These are phyloP conservation scores for Globisporangium okanoganense DNA, from an alignment of 352 stramenopile genomes.

Conservation along the genomic window DNA sequence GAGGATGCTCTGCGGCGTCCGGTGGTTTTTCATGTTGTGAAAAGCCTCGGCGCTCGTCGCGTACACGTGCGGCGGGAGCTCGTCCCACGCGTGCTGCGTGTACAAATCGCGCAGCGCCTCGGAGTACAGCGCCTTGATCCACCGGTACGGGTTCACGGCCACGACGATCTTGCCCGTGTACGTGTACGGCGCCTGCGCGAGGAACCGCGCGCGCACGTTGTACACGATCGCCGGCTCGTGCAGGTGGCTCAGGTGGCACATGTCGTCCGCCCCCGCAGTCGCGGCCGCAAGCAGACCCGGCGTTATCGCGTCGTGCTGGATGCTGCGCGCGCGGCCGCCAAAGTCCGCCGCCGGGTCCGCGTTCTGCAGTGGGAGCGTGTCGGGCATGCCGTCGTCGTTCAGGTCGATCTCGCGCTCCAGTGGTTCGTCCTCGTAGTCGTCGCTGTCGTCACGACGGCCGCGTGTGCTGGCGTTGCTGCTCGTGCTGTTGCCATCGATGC, in stretches of 20 bases:
- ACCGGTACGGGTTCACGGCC: slow-evolving; percentile 95
- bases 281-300: slow-evolving; percentile 28
- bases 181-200: slow-evolving; percentile 91
- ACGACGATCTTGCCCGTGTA: slow-evolving; percentile 97
- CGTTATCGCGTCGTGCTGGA: slow-evolving; percentile 17
- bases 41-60: slow-evolving; percentile 85
- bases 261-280: slow-evolving; percentile 60
- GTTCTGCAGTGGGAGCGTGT: slow-evolving; percentile 79
- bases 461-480: slow-evolving; percentile 11
- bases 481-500: slow-evolving; percentile 1
- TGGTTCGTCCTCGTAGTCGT: slow-evolving; percentile 21
- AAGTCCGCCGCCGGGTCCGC: not conserved
- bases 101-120: slow-evolving; percentile 74
- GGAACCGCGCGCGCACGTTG: slow-evolving; percentile 87
- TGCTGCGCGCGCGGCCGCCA: slow-evolving; percentile 7
- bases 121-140: slow-evolving; percentile 85
- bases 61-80: slow-evolving; percentile 88
- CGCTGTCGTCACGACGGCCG: slow-evolving; percentile 16
- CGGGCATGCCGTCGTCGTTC: slow-evolving; percentile 66
- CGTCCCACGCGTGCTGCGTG: slow-evolving; percentile 50
- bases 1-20: slow-evolving; percentile 76
- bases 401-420: slow-evolving; percentile 64
- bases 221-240: slow-evolving; percentile 92
- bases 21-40: slow-evolving; percentile 72
- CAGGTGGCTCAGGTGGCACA: slow-evolving; percentile 83